phyloP scores from a whole-genome alignment of 352 stramenopile species.

The Globisporangium emineosum region DNA sequence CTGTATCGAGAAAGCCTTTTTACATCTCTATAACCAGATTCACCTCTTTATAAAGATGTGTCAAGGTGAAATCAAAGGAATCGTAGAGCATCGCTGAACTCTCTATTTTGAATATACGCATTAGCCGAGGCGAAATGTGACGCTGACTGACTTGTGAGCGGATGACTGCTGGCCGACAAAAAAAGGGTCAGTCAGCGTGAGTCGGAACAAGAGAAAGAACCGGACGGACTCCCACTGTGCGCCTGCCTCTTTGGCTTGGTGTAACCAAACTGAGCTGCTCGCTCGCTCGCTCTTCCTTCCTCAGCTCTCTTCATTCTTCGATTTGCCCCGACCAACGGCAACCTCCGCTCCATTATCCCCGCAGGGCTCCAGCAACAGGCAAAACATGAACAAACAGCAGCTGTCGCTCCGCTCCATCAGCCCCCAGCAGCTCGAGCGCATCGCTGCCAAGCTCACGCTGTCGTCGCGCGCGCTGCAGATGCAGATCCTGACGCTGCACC shows the following conservation, averaged over 20 bases:
- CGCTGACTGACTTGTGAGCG: neutral
- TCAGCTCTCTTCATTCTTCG: slow-evolving; percentile 10
- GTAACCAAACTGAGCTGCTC: neutral
- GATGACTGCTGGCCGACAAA: neutral
- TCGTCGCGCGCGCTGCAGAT: slow-evolving; percentile 39
- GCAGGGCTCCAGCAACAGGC: neutral
- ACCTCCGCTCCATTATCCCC: neutral
- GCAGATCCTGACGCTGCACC: slow-evolving; percentile 35
- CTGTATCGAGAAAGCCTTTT: neutral
- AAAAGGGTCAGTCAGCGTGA: neutral
- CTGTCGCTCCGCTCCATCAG: neutral
- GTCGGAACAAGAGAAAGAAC: neutral
- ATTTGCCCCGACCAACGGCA: neutral
- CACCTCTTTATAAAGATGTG: neutral
- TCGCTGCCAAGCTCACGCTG: slow-evolving; percentile 45
- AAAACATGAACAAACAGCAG: slow-evolving; percentile 10
- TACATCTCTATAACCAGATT: neutral
- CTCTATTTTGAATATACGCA: neutral
- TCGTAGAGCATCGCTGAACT: neutral
- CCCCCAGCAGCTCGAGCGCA: slow-evolving; percentile 38
- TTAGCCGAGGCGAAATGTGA: neutral
- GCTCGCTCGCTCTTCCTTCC: neutral
- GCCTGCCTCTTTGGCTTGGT: neutral
- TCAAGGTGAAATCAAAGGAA: no score
- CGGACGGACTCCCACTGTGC: neutral